phyloP scores from a whole-genome alignment of 163 green algal genomes.

The Scenedesmus sp. region DNA sequence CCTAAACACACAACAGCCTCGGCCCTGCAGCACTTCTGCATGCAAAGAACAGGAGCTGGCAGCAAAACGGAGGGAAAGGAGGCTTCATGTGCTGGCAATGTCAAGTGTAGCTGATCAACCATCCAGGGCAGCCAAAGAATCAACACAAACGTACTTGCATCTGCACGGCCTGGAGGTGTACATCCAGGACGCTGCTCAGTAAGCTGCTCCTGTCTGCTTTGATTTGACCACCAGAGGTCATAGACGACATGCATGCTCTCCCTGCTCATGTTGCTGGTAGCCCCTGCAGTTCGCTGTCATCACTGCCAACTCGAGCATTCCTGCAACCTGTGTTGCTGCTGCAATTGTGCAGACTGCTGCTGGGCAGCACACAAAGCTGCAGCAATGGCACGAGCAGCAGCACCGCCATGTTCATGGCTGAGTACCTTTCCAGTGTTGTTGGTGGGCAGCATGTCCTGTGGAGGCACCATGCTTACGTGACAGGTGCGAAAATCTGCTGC shows the following conservation, averaged over 20 bases:
- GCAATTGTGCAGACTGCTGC: not conserved
- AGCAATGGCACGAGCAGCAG: conserved; percentile 4
- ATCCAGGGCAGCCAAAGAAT: not conserved
- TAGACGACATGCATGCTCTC: not conserved
- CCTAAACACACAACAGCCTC: not conserved
- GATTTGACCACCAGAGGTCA: not conserved
- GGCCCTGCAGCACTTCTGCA: not conserved
- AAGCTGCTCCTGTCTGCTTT: not conserved
- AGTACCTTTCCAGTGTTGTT: conserved; percentile 35
- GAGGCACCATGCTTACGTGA: conserved; percentile 19
- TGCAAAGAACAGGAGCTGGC: not conserved
- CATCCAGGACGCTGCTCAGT: conserved; percentile 39
- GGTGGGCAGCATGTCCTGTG: conserved; percentile 40
- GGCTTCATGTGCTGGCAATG: not conserved
- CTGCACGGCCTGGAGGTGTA: conserved; percentile 6
- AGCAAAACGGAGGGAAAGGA: not conserved
- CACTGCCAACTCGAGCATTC: not conserved
- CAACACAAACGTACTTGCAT: not conserved
- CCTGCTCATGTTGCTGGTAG: not conserved
- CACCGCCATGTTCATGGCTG: conserved; percentile 36
- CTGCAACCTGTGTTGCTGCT: not conserved
- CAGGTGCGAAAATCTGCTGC: not conserved
- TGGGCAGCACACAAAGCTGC: conserved; percentile 18
- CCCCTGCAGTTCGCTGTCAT: not conserved
- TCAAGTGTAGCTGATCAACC: not conserved